These are phyloP conservation scores for Fusarium phyllophilum DNA, from an alignment of 2,329 filamentous ascomycete genomes.

Conservation along the genomic window DNA sequence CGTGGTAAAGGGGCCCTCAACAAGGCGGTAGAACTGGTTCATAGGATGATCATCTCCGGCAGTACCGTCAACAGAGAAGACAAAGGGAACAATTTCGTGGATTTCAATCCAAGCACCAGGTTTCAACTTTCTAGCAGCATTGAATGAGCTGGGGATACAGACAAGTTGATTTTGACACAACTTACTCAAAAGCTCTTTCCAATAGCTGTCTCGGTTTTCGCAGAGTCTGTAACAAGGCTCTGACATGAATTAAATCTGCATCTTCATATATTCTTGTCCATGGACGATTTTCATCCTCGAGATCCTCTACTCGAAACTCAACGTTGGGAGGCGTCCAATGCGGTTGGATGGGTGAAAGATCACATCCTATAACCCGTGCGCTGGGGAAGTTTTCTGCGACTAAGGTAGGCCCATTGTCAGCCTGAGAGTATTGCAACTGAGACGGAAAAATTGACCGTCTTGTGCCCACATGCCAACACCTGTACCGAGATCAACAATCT, in stretches of 20 bases:
- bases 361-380: constrained; percentile 57
- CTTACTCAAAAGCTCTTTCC: constrained; percentile 56
- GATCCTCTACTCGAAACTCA: constrained; percentile 57
- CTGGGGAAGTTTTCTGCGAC: constrained; percentile 59
- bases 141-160: constrained; percentile 16
- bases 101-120: constrained; percentile 55
- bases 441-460: constrained; percentile 51
- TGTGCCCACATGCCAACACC: constrained; percentile 67
- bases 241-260: constrained; percentile 65
- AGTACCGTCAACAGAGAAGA: constrained; percentile 49
- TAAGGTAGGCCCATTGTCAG: constrained; percentile 38
- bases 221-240: constrained; percentile 62
- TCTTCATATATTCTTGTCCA: constrained; percentile 50
- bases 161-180: background rate
- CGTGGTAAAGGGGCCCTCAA: constrained; percentile 47
- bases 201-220: constrained; percentile 62
- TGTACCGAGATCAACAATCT: constrained; percentile 62
- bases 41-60: constrained; percentile 45
- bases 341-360: constrained; percentile 58
- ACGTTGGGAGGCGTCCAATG: constrained; percentile 66
- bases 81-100: constrained; percentile 48
- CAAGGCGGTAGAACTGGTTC: constrained; percentile 47
- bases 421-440: background rate
- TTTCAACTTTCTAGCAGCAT: constrained; percentile 45
- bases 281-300: constrained; percentile 50